Conservation (phyloP, 2,329 filamentous ascomycete species). For the Fusarium albosuccineum region DNA sequence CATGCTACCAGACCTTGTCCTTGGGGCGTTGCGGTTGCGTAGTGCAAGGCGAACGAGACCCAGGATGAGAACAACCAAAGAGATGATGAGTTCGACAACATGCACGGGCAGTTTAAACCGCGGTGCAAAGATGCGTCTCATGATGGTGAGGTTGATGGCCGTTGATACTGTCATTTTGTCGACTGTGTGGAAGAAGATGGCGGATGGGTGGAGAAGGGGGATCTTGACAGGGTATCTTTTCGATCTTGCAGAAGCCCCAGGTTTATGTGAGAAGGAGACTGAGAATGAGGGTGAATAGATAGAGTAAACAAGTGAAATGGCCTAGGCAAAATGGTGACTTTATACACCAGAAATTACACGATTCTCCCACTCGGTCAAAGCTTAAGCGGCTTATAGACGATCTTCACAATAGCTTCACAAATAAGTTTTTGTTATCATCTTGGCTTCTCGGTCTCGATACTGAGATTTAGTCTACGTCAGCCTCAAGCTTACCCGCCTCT, state of each 20-base stretch:
- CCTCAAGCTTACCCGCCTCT: not conserved
- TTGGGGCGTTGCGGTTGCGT: conserved; percentile 8
- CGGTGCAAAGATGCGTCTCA: not conserved
- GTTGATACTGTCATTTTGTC: not conserved
- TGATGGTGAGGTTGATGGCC: not conserved
- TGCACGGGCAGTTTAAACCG: conserved; percentile 5
- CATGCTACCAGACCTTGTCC: conserved; percentile 10
- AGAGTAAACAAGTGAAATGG: not conserved
- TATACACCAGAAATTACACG: too few species aligned
- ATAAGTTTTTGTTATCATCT: not conserved
- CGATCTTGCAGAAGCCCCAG: too few species aligned
- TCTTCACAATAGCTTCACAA: too few species aligned
- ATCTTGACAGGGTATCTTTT: too few species aligned
- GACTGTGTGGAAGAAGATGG: not conserved
- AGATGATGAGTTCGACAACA: conserved; percentile 4
- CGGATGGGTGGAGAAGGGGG: too few species aligned
- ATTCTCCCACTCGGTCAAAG: too few species aligned
- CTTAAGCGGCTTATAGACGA: too few species aligned
- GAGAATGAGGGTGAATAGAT: not conserved
- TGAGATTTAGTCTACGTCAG: not conserved
- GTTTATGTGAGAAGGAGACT: too few species aligned
- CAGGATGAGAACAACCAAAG: conserved; percentile 2
- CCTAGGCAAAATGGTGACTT: too few species aligned
- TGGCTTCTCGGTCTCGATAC: not conserved
- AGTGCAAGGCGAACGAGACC: conserved; percentile 1